Evolutionary conservation across 23 red algal species (phyloP).

Genomic region (Gracilaria domingensis): DNA sequence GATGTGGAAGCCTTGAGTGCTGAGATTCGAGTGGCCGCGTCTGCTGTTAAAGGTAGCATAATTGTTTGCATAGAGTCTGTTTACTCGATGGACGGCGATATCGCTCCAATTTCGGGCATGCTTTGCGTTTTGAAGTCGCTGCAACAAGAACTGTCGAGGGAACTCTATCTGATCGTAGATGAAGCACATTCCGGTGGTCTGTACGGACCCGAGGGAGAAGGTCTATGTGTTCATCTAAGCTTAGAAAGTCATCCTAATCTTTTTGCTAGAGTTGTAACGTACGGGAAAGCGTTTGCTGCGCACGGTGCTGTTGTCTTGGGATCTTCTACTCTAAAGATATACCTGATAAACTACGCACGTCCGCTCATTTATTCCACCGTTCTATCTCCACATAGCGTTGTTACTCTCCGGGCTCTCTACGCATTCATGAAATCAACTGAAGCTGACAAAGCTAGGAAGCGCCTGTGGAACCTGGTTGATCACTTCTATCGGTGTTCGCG

Average conservation of each 20-base stretch:
- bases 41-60: slow-evolving; percentile 6
- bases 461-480: slow-evolving; percentile 49
- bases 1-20: slow-evolving; percentile 29
- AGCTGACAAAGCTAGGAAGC: slow-evolving; percentile 31
- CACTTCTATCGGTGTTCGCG: slow-evolving; percentile 38
- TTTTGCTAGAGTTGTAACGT: slow-evolving; percentile 91
- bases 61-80: slow-evolving; percentile 87
- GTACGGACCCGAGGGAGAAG: slow-evolving; percentile 76
- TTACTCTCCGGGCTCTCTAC: slow-evolving; percentile 72
- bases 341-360: slow-evolving; percentile 94
- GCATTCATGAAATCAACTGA: slow-evolving; percentile 15
- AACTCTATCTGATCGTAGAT: slow-evolving; percentile 79
- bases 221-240: slow-evolving; percentile 51
- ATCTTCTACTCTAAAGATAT: slow-evolving; percentile 42
- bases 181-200: slow-evolving; percentile 96
- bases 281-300: slow-evolving; percentile 93
- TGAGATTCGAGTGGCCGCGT: background rate
- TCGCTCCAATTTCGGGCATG: slow-evolving; percentile 71
- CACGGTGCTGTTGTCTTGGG: slow-evolving; percentile 87
- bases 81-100: slow-evolving; percentile 99
- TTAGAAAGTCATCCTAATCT: slow-evolving; percentile 66
- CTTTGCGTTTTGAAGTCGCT: slow-evolving; percentile 42
- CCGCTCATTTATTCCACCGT: slow-evolving; percentile 96
- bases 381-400: slow-evolving; percentile 62
- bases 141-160: slow-evolving; percentile 23